A percentile compares a stretch with the other conserved stretches of the same genome.
Conservation (phyloP, 1,139 yeast species). For the Pichia sp. region DNA sequence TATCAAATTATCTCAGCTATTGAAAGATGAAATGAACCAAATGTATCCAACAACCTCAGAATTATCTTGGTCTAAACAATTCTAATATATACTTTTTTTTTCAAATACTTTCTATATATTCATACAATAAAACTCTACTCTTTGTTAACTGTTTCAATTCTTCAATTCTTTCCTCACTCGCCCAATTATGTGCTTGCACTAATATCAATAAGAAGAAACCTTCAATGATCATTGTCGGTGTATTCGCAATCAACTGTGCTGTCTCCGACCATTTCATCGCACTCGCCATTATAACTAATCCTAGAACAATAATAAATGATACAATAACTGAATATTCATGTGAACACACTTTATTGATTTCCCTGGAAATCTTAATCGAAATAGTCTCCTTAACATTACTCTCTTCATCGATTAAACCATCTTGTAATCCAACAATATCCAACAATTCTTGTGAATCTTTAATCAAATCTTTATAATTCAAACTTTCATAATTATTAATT, state of each 20-base stretch:
- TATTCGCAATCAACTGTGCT: constrained; percentile 32
- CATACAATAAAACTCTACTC: constrained; percentile 12
- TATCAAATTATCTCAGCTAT: constrained; percentile 38
- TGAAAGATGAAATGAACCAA: constrained; percentile 40
- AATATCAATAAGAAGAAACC: constrained; percentile 32
- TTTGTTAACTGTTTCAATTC: constrained; percentile 12
- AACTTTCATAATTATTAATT: constrained; percentile 27
- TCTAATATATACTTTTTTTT: constrained; percentile 1
- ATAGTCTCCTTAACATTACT: constrained; percentile 14
- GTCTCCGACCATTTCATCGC: constrained; percentile 31
- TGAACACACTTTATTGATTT: constrained; percentile 15
- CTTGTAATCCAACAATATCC: constrained; percentile 47
- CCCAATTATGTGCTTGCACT: constrained; percentile 31
- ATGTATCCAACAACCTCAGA: constrained; percentile 31
- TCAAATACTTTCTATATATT: constrained; percentile 7
- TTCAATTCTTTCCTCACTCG: constrained; percentile 12
- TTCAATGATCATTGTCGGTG: constrained; percentile 36
- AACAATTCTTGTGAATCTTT: constrained; percentile 66
- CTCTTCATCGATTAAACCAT: constrained; percentile 7
- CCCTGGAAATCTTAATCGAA: constrained; percentile 23
- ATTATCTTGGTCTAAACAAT: constrained; percentile 17
- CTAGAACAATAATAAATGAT: constrained; percentile 24
- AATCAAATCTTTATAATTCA: constrained; percentile 35
- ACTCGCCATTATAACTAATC: constrained; percentile 27
- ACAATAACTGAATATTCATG: constrained; percentile 26